Conservation (phyloP, 2,329 filamentous ascomycete species). For the Helotiales sp. region DNA sequence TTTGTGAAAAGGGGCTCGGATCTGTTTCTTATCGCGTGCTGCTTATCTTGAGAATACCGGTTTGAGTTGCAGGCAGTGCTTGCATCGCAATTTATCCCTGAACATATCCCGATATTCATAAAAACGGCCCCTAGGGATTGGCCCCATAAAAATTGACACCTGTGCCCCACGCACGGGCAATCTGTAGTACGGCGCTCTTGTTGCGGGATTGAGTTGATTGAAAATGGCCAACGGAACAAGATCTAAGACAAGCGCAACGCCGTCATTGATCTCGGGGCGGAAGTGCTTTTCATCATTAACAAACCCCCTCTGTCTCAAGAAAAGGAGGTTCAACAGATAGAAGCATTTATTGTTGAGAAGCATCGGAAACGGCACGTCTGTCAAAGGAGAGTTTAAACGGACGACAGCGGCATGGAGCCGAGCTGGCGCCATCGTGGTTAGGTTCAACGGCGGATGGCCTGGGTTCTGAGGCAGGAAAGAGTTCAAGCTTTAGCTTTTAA, state of each 20-base stretch:
- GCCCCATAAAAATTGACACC: not conserved
- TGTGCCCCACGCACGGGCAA: not conserved
- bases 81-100: slow-evolving; percentile 5
- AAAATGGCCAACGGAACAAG: not conserved
- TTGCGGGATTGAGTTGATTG: not conserved
- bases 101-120: slow-evolving; percentile 4
- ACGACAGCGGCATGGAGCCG: not conserved
- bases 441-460: not conserved
- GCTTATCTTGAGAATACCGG: slow-evolving; percentile 16
- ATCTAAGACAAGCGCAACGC: slow-evolving; percentile 16
- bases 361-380: not conserved
- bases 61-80: slow-evolving; percentile 9
- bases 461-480: slow-evolving; percentile 1
- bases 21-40: slow-evolving; percentile 8
- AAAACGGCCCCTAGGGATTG: slow-evolving; percentile 2
- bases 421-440: not conserved
- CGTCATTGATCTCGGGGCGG: slow-evolving; percentile 19
- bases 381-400: not conserved
- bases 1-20: slow-evolving; percentile 11
- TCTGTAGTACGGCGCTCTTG: slow-evolving; percentile 7
- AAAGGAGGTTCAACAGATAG: not conserved
- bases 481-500: not conserved
- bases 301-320: not conserved
- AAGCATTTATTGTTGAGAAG: not conserved
- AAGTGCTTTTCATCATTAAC: not conserved